phyloP scores from a whole-genome alignment of 768 basidiomycete species.

The Lentinula sp. region DNA sequence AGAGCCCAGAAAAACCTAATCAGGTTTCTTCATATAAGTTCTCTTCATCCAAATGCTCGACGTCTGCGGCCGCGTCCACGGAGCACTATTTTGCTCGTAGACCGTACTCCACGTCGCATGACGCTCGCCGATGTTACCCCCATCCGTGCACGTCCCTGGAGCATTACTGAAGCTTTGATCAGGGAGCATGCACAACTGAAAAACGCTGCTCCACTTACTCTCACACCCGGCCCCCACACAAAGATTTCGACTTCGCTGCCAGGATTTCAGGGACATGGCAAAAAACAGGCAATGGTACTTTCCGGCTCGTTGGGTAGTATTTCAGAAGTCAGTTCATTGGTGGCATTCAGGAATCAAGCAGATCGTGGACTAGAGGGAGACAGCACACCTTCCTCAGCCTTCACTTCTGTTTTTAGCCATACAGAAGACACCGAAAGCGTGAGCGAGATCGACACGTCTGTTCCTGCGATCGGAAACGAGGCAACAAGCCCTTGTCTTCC shows the following conservation, averaged over 20 bases:
- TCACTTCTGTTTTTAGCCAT: not conserved
- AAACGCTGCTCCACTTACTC: not conserved
- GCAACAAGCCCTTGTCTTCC: not conserved
- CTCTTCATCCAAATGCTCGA: not conserved
- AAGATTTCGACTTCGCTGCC: not conserved
- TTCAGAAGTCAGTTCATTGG: not conserved
- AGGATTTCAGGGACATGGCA: no score
- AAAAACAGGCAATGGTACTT: not conserved
- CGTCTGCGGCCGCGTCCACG: not conserved
- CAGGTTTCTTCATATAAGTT: not conserved
- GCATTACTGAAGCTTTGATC: not conserved
- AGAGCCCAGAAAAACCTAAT: not conserved
- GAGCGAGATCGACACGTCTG: not conserved
- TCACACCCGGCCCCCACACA: no score
- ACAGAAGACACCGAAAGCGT: not conserved
- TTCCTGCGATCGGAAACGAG: not conserved
- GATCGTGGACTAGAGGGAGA: not conserved
- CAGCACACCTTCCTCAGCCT: not conserved
- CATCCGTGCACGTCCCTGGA: not conserved
- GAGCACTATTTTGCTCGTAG: not conserved
- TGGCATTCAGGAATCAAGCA: not conserved
- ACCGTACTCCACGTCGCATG: not conserved
- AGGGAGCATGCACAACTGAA: not conserved
- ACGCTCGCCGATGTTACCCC: not conserved
- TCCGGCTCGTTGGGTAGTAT: not conserved